Evolutionary conservation across 106 monocot species (phyloP).

Genomic region (Chionographis japonica): DNA sequence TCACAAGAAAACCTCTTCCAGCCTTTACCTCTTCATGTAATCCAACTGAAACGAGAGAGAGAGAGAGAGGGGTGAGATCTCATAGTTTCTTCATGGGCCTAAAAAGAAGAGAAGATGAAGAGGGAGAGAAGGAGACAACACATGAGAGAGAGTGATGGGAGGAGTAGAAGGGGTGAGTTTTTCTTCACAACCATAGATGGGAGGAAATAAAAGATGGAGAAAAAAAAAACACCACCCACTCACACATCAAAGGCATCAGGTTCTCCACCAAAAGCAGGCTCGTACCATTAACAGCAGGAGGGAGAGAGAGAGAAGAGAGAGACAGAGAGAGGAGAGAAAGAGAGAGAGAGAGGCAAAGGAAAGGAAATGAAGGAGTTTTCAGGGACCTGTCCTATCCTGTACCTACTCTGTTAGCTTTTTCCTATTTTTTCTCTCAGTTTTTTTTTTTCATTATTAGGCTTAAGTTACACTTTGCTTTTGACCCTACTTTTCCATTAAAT

Average conservation of each 20-base stretch:
- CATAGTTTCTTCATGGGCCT: neutral
- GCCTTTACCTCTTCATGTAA: slow-evolving; percentile 14
- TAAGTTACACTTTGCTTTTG: neutral
- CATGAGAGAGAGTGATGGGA: neutral
- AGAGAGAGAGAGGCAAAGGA: neutral
- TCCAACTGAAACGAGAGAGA: neutral
- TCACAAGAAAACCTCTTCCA: slow-evolving; percentile 1
- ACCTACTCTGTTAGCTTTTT: slow-evolving; percentile 7
- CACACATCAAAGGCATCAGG: slow-evolving; percentile 46
- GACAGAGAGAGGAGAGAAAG: slow-evolving; percentile 6
- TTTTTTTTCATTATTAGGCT: neutral
- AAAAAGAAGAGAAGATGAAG: neutral
- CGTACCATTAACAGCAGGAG: slow-evolving; percentile 25
- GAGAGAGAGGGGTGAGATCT: neutral
- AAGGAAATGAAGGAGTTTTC: neutral
- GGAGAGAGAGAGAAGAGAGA: neutral
- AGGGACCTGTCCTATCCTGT: slow-evolving; percentile 14
- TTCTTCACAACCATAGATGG: neutral
- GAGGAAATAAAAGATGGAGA: slow-evolving; percentile 3
- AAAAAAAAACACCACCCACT: slow-evolving; percentile 29
- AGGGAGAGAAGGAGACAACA: neutral
- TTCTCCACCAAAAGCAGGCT: slow-evolving; percentile 39
- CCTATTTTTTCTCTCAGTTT: neutral
- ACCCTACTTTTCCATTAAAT: neutral
- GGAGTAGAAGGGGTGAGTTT: neutral